Conservation (phyloP, 441 rosid genomes). For the Lepidium campestre region DNA sequence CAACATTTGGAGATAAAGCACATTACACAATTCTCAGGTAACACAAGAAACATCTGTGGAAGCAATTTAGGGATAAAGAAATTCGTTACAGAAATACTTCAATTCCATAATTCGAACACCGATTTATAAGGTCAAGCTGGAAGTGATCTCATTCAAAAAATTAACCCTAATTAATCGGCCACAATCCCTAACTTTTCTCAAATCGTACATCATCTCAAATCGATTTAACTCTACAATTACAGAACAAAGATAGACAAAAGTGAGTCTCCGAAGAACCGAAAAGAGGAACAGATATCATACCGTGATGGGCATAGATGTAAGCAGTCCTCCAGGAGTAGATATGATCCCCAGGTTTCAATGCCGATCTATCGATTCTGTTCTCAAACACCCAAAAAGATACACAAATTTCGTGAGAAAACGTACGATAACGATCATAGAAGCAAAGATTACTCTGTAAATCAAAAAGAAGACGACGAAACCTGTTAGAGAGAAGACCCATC, state of each 20-base stretch:
- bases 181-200: neutral
- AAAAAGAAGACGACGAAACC: constrained; percentile 32
- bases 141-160: neutral
- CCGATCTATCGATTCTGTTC: constrained; percentile 9
- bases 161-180: neutral
- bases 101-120: neutral
- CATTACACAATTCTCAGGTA: neutral
- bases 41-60: neutral
- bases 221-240: neutral
- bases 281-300: neutral
- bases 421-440: neutral
- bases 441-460: neutral
- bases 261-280: neutral
- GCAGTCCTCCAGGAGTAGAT: constrained; percentile 33
- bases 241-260: neutral
- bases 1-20: neutral
- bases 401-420: neutral
- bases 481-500: constrained; percentile 89
- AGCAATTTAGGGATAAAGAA: neutral
- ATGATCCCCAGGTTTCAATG: constrained; percentile 28
- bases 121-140: too few relatives aligned
- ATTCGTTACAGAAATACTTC: neutral
- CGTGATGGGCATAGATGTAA: constrained; percentile 33
- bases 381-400: neutral
- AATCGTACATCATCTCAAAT: neutral